Base-by-base conservation (phyloP, 176 grass and related monocot genomes). In the Phyllostachys edulis region DNA sequence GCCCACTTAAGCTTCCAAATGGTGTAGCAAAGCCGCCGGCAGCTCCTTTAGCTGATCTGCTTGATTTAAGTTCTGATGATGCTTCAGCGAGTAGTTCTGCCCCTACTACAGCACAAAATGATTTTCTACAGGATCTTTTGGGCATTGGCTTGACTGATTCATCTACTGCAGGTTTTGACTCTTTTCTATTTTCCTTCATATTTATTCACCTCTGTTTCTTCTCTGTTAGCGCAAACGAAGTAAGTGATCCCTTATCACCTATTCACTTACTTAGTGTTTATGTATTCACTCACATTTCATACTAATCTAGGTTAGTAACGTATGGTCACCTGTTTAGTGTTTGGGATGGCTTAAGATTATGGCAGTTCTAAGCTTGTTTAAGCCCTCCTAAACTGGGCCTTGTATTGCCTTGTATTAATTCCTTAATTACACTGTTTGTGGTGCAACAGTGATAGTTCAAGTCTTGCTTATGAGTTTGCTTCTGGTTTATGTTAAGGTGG, bases 61-160 rank as follows among this genome's bases (percentile, higher is more conserved):
- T 99, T 79, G 97, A 99, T 92, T 89, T 99, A 56, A 90, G 84
- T 79, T 90, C 88, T 38, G 97, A 99, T 50, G 91, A 99, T 90
- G 46, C 75, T 38, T 86, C 90, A 84, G 86, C 49, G 55, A 70
- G 80, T 77, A 63, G 77, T 78, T 92, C 86, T 51, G 72, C 64
- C 61, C 76, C 91, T 78, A 69, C 86, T 73, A 64, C 91, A 78
- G 68, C 82, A 15, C 73, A 85, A 81, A 91, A 75, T 69, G 80
- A 99, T 85, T 99, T 99, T 77, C 85, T 99, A 65, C 83, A 92
- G 40, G 93, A 99, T 77, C 78, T 99, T 60, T 84, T 99, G 83
- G 97, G 88, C 65, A 94, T 96, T 87, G 90, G 86, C 37, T 77
- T 96, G 79, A 62, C 72, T 70, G 78, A 86, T 84, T 83, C 93